These are phyloP conservation scores for Picochlorum sp. DNA, from an alignment of 139 green algal genomes.

Conservation along the genomic window DNA sequence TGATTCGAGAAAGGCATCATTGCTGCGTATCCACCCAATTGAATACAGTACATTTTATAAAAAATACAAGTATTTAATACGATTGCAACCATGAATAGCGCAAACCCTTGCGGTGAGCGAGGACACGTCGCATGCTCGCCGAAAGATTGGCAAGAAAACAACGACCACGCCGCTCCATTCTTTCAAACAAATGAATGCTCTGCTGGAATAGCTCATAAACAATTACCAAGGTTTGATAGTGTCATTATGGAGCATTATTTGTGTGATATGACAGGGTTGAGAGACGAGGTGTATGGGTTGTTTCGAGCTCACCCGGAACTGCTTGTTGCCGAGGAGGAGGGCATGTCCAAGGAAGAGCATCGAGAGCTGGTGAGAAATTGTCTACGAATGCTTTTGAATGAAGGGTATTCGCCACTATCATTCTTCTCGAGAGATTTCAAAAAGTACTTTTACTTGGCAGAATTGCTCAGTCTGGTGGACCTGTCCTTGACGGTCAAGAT, in stretches of 20 bases:
- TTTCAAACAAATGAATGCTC: neutral
- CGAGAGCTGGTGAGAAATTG: conserved; percentile 55
- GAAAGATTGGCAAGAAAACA: no score
- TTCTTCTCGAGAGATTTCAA: conserved; percentile 44
- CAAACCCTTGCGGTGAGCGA: no score
- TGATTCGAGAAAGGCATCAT: no score
- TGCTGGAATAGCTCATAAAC: neutral
- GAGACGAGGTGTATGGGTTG: conserved; percentile 42
- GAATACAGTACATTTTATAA: no score
- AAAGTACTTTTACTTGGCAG: conserved; percentile 56
- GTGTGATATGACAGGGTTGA: conserved; percentile 22
- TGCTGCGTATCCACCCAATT: no score
- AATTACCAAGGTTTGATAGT: conserved; percentile 32
- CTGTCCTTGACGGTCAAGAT: conserved; percentile 67
- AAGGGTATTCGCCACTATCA: conserved; percentile 55
- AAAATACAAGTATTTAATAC: no score
- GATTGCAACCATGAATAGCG: no score
- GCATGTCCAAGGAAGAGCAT: conserved; percentile 72
- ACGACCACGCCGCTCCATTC: no score
- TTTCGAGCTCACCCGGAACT: conserved; percentile 65
- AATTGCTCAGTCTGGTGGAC: conserved; percentile 63
- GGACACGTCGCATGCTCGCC: no score
- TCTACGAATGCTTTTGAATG: conserved; percentile 45
- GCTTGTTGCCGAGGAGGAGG: conserved; percentile 53
- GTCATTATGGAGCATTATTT: conserved; percentile 37